Evolutionary conservation across 345 rosid genomes (phyloP), one percentile per base, ranked within the genome.

Genomic region (Aegle marmelos): DNA sequence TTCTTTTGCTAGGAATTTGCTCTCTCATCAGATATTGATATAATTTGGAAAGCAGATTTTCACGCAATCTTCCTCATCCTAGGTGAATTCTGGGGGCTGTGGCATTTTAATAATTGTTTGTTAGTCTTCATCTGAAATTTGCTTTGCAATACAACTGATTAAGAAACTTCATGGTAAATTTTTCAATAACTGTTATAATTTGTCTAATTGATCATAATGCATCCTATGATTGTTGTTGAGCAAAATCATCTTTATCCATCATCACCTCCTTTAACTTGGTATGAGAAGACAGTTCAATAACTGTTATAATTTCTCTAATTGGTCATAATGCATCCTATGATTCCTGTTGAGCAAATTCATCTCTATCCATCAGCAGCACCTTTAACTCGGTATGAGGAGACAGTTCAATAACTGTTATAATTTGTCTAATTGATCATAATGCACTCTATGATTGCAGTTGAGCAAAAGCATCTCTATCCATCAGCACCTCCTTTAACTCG

Each of bases 401-500:
- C n/a, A n/a, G n/a, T 56, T 48, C 59, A 28, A 36, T 16, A 59
- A 37, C 2, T 37, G 7, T 45, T 37, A 22, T 8, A 73, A 65
- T 60, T 36, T 11, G 28, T 45, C 53, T n/a, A 61, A 57, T 69
- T 82, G 60, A 70, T 83, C 70, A 58, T 79, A 50, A 14, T 75
- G 67, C 73, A 36, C 33, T 78, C 33, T 80, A 27, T 75, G 77
- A 50, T 77, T 86, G 83, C 97, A 89, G 99, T 94, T 82, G 95
- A 92, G 82, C 92, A 89, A 87, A 86, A 79, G 69, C 83, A 88
- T 85, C 85, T 96, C 56, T 89, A 88, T 81, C 98, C 97, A 56
- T 70, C 91, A 58, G 83, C 92, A 86, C 97, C 98, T 82, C 98
- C 99, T 84, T 83, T 96, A 85, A 93, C 99, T 88, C 97, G 97